A percentile compares a stretch with the other conserved stretches of the same genome.
Evolutionary conservation across 257 asterid species (phyloP).

Genomic region (Perilla frutescens): DNA sequence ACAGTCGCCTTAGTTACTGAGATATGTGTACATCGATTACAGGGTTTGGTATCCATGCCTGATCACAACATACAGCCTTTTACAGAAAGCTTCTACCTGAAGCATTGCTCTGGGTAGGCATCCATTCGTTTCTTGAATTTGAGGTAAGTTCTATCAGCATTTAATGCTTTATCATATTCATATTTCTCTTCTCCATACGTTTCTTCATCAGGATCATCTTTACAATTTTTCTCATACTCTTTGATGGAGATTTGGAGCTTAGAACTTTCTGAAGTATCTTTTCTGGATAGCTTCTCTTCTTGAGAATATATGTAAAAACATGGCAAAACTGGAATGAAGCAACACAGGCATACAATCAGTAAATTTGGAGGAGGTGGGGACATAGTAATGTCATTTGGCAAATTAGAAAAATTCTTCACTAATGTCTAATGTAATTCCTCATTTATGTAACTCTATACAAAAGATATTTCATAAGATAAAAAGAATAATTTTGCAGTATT

Average conservation of each 20-base stretch:
- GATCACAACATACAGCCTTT: not conserved
- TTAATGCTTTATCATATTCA: conserved; percentile 79
- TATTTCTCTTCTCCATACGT: conserved; percentile 77
- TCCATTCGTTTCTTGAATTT: conserved; percentile 88
- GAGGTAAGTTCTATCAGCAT: conserved; percentile 85
- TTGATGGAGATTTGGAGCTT: conserved; percentile 41
- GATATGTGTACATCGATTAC: conserved; percentile 1
- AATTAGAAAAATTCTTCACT: not conserved
- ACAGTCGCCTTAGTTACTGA: not conserved
- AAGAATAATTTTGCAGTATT: not conserved
- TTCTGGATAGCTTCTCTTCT: conserved; percentile 62
- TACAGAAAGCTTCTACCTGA: conserved; percentile 56
- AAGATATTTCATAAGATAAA: not conserved
- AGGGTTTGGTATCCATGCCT: not conserved
- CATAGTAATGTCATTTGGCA: not conserved
- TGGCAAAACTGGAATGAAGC: conserved; percentile 67
- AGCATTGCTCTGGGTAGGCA: conserved; percentile 83
- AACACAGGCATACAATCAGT: conserved; percentile 16
- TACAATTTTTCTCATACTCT: conserved; percentile 48
- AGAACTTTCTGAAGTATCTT: conserved; percentile 38
- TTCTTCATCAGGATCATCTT: conserved; percentile 56
- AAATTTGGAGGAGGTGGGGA: not conserved
- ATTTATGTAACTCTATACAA: not conserved
- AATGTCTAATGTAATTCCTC: not conserved
- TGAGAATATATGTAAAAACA: conserved; percentile 76